Evolutionary conservation across 2,329 filamentous ascomycete species (phyloP), one percentile per base, ranked within the genome.

Genomic region (Penicillium aurantiogriseum): DNA sequence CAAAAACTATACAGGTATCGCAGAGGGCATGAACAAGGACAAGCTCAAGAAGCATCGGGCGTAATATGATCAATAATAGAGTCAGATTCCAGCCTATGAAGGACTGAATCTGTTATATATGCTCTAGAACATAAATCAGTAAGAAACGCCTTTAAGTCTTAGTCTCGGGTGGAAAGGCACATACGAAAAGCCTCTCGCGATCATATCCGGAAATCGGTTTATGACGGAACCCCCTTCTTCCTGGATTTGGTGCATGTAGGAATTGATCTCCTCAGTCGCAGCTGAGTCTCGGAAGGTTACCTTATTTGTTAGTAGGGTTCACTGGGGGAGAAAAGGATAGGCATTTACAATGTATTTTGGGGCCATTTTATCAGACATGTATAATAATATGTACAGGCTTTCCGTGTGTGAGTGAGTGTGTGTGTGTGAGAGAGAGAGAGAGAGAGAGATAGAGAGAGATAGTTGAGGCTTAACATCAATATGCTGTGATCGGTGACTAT

Each of bases 211-310:
- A 13, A 52, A 56, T 46, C 48, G 39, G 7, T 56, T 53, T 9
- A 15, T 40, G 13, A 56, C 35, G 8, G 9, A n/a, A 3, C 54
- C 54, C 4, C 54, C 54, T 2, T 42, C 43, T 19, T 42, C 6
- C 11, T 56, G 40, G 2, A 56, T 53, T 2, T 56, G 21, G 1
- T 40, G 35, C 8, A 53, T 47, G 42, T 42, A 56, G 19, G 3
- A 19, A 42, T 56, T 56, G 42, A 56, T 53, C 15, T 56, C 27
- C 27, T 52, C 54, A 5, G 48, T 56, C 3, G 54, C 23, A 5
- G 48, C 54, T 15, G 54, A 56, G 25, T 56, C 54, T 17, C 19
- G 40, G 10, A 56, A 56, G n/a, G 48, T 56, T 42, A 56, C 35
- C 54, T 56, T 44, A 0, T 8, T 35, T 10, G 35, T 56, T 27